Percentiles rank a stretch among this genome's conserved stretches.
Evolutionary conservation across 2,329 filamentous ascomycete genomes (phyloP).

Genomic region (Pestalotiopsis sp.): DNA sequence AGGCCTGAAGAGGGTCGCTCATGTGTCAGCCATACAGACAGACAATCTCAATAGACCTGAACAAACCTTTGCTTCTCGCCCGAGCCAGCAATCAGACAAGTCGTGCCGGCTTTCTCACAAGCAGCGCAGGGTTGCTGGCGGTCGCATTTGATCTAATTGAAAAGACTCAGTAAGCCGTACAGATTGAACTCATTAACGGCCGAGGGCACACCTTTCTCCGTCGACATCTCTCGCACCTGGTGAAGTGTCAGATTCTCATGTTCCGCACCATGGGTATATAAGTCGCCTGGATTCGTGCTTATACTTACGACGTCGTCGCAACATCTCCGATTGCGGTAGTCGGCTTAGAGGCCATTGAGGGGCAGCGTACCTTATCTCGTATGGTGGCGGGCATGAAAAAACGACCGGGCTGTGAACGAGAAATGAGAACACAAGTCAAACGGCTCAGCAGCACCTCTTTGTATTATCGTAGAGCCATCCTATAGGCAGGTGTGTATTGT

Average conservation of each 20-base stretch:
- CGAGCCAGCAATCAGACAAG: slow-evolving; percentile 15
- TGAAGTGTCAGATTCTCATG: too few relatives aligned
- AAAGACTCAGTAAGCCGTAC: neutral
- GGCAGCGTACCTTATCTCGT: neutral
- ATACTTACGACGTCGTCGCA: slow-evolving; percentile 14
- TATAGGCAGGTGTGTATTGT: neutral
- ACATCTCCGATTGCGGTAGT: slow-evolving; percentile 18
- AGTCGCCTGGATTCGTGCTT: neutral
- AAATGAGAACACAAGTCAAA: neutral
- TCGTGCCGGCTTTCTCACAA: slow-evolving; percentile 16
- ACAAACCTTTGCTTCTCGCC: slow-evolving; percentile 18
- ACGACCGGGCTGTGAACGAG: neutral
- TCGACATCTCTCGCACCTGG: slow-evolving; percentile 16
- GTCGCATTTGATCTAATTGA: slow-evolving; percentile 16
- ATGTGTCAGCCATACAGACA: neutral
- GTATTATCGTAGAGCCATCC: neutral
- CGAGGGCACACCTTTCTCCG: slow-evolving; percentile 11
- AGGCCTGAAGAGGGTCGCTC: slow-evolving; percentile 33
- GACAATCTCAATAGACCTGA: neutral
- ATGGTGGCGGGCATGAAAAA: neutral
- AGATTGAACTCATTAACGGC: neutral
- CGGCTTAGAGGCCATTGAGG: slow-evolving; percentile 12
- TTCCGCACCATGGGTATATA: neutral
- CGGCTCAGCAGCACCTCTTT: neutral
- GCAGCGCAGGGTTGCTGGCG: slow-evolving; percentile 15